Conservation (phyloP, 2,329 filamentous ascomycete genomes). For the Colletotrichum lentis region DNA sequence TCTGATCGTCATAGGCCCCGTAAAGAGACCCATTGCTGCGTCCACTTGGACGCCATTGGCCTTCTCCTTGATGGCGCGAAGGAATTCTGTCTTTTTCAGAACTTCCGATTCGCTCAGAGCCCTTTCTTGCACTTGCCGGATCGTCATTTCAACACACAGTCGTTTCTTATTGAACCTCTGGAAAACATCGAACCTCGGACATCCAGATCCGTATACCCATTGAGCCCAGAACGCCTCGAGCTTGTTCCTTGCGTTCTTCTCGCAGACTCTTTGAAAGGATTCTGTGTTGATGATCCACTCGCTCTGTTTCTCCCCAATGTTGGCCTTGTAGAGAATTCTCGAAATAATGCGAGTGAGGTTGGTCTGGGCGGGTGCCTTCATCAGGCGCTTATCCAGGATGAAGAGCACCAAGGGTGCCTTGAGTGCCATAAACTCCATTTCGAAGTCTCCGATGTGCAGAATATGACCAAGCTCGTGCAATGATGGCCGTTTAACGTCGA, state of each 20-base stretch:
- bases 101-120: slow-evolving; percentile 39
- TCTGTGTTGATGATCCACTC: slow-evolving; percentile 79
- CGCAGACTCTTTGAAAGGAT: slow-evolving; percentile 82
- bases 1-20: slow-evolving; percentile 94
- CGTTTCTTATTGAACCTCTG: slow-evolving; percentile 98
- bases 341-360: slow-evolving; percentile 87
- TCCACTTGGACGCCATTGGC: slow-evolving; percentile 73
- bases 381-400: slow-evolving; percentile 88
- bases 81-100: slow-evolving; percentile 72
- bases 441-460: slow-evolving; percentile 82
- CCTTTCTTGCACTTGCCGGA: slow-evolving; percentile 75
- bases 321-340: slow-evolving; percentile 84
- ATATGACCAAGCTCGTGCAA: slow-evolving; percentile 81
- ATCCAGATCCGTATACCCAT: slow-evolving; percentile 89
- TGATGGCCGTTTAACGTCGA: slow-evolving; percentile 83
- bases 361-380: slow-evolving; percentile 75
- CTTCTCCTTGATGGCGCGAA: slow-evolving; percentile 84
- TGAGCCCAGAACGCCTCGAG: slow-evolving; percentile 93
- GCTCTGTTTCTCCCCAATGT: slow-evolving; percentile 66
- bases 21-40: slow-evolving; percentile 81
- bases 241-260: slow-evolving; percentile 86
- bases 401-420: slow-evolving; percentile 93
- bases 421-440: slow-evolving; percentile 87
- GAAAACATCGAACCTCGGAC: slow-evolving; percentile 84
- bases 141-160: slow-evolving; percentile 89